Conservation (phyloP, 805 yeast genomes). For the Saturnispora silvae region DNA sequence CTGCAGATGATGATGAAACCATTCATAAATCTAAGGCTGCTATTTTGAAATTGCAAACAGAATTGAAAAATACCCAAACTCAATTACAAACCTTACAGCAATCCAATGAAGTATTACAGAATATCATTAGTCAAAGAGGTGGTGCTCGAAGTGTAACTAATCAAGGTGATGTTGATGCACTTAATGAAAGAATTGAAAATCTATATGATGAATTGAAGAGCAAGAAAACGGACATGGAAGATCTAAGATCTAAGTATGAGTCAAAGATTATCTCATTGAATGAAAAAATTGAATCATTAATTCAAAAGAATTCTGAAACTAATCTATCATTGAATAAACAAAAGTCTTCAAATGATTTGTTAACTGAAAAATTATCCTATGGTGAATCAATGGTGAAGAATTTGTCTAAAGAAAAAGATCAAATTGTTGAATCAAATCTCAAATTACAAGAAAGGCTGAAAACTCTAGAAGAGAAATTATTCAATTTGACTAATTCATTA, state of each 20-base stretch:
- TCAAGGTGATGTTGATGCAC: conserved; percentile 12
- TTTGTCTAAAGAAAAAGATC: conserved; percentile 35
- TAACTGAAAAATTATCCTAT: conserved; percentile 40
- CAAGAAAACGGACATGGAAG: conserved; percentile 31
- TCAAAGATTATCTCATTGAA: conserved; percentile 39
- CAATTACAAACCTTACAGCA: conserved; percentile 44
- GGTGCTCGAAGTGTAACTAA: conserved; percentile 10
- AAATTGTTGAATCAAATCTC: conserved; percentile 30
- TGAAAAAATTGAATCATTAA: conserved; percentile 30
- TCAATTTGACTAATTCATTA: conserved; percentile 42
- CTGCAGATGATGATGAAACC: conserved; percentile 37
- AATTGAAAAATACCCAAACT: conserved; percentile 39
- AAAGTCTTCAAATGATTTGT: conserved; percentile 41
- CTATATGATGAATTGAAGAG: conserved; percentile 23
- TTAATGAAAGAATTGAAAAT: conserved; percentile 19
- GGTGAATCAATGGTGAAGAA: conserved; percentile 30
- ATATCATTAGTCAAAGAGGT: conserved; percentile 26
- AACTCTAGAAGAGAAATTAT: conserved; percentile 40
- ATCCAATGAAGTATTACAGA: conserved; percentile 58
- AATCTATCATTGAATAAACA: conserved; percentile 42
- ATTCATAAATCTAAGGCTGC: conserved; percentile 48
- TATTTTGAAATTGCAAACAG: conserved; percentile 49
- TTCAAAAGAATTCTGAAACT: conserved; percentile 19
- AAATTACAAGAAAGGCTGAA: conserved; percentile 32
- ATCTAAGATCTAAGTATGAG: conserved; percentile 30